Percentiles rank a stretch among this genome's conserved stretches.
Conservation (phyloP, 1,284 basidiomycete genomes). For the Gymnopus androsaceus region DNA sequence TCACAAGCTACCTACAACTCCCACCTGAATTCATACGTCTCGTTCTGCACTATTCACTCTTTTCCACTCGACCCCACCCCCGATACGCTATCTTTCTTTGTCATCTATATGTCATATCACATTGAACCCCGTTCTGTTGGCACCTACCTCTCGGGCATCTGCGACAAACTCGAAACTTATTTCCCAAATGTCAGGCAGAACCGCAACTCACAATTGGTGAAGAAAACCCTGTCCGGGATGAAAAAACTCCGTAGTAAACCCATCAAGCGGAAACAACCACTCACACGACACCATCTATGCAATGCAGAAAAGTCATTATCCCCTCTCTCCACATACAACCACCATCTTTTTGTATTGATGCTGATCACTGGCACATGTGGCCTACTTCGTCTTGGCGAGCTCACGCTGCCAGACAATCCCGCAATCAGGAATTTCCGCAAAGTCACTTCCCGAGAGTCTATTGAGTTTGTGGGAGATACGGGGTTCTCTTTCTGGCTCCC, state of each 20-base stretch:
- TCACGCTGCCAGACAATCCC: no score
- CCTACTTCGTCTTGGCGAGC: no score
- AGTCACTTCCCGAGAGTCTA: no score
- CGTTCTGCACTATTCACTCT: conserved; percentile 31
- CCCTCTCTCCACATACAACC: no score
- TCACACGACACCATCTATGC: no score
- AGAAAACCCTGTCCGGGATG: conserved; percentile 20
- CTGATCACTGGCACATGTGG: no score
- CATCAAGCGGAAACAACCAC: neutral
- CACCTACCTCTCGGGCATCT: conserved; percentile 33
- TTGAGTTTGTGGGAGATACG: no score
- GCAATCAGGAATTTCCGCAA: no score
- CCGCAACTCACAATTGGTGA: conserved; percentile 20
- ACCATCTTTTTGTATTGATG: no score
- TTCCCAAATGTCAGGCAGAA: conserved; percentile 22
- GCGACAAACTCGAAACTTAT: conserved; percentile 23
- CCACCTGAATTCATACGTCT: conserved; percentile 30
- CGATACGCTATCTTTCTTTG: conserved; percentile 29
- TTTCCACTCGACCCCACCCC: conserved; percentile 32
- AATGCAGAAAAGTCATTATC: no score
- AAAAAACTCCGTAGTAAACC: neutral
- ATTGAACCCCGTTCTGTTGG: conserved; percentile 25
- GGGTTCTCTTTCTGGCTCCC: no score
- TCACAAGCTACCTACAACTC: conserved; percentile 26
- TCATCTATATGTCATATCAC: conserved; percentile 29